Conservation (phyloP, 2,329 filamentous ascomycete species). For the Pseudopyrenochaeta lycopersici region DNA sequence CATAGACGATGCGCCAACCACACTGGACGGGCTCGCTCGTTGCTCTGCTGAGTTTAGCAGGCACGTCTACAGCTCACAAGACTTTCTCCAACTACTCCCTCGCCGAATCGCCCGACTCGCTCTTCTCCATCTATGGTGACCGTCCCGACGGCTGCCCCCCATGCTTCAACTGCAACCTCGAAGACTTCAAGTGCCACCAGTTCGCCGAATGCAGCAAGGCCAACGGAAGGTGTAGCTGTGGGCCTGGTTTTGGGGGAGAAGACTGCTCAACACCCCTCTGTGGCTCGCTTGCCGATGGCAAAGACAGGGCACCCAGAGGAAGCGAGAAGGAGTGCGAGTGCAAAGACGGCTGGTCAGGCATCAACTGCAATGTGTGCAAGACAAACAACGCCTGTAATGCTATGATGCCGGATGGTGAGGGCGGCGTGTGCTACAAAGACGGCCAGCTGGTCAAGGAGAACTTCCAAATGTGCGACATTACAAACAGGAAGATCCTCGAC, state of each 20-base stretch:
- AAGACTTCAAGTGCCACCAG: slow-evolving; percentile 89
- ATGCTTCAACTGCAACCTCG: slow-evolving; percentile 98
- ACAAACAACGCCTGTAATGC: slow-evolving; percentile 84
- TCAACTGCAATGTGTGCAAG: slow-evolving; percentile 96
- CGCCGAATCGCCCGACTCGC: slow-evolving; percentile 57
- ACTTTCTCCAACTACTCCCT: slow-evolving; percentile 58
- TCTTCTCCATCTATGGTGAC: slow-evolving; percentile 75
- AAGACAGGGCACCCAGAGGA: slow-evolving; percentile 76
- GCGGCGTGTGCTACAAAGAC: slow-evolving; percentile 90
- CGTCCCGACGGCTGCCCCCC: slow-evolving; percentile 81
- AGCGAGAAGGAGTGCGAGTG: slow-evolving; percentile 77
- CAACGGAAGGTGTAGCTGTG: slow-evolving; percentile 92
- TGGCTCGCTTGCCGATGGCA: slow-evolving; percentile 82
- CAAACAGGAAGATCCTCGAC: slow-evolving; percentile 90
- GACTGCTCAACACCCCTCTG: slow-evolving; percentile 93
- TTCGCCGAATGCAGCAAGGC: slow-evolving; percentile 88
- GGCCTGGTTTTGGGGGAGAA: slow-evolving; percentile 90
- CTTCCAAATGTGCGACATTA: slow-evolving; percentile 97
- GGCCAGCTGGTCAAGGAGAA: slow-evolving; percentile 93
- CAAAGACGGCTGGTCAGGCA: slow-evolving; percentile 91
- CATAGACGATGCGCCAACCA: slow-evolving; percentile 45
- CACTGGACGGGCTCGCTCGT: slow-evolving; percentile 43
- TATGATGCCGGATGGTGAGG: slow-evolving; percentile 82
- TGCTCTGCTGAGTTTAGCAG: slow-evolving; percentile 33
- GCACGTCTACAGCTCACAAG: slow-evolving; percentile 36